A percentile compares a stretch with the other conserved stretches of the same genome.
Conservation (phyloP, 163 green algal genomes). For the Scenedesmus sp. region DNA sequence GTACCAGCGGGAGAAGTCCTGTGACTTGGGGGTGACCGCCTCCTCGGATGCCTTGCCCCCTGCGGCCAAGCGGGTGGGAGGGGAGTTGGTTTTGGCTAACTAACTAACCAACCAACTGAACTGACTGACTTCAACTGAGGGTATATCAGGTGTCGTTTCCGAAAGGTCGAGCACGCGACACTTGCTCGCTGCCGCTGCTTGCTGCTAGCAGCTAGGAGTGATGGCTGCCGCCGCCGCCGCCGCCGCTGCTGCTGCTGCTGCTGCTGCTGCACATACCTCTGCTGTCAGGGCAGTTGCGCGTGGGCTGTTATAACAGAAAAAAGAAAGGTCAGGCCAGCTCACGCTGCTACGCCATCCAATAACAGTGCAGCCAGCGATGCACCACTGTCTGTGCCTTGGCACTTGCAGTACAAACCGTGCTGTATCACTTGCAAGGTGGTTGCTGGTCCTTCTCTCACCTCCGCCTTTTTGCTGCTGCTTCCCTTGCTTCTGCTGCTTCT, state of each 20-base stretch:
- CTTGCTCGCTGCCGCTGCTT: neutral
- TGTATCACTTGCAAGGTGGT: too few species aligned
- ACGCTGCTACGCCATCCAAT: too few species aligned
- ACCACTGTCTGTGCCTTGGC: neutral
- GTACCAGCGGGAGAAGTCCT: conserved; percentile 96
- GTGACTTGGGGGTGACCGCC: conserved; percentile 74
- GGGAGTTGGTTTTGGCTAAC: too few species aligned
- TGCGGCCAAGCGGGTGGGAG: neutral
- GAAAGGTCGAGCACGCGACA: neutral
- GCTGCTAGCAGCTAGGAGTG: neutral
- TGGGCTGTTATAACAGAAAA: too few species aligned
- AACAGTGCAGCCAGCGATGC: neutral
- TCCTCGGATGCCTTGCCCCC: conserved; percentile 69
- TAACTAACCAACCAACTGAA: neutral
- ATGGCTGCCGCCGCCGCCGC: neutral
- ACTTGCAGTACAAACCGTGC: too few species aligned
- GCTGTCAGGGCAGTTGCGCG: neutral
- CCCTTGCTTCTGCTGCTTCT: conserved; percentile 45
- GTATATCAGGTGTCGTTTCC: too few species aligned
- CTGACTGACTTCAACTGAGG: too few species aligned
- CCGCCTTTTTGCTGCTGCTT: conserved; percentile 41
- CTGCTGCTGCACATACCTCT: too few species aligned
- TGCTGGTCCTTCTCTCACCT: neutral
- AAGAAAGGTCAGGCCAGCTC: too few species aligned
- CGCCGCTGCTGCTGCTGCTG: neutral